Evolutionary conservation across 2,329 filamentous ascomycete genomes (phyloP), one percentile per base, ranked within the genome.

Genomic region (Claviceps fusiformis): DNA sequence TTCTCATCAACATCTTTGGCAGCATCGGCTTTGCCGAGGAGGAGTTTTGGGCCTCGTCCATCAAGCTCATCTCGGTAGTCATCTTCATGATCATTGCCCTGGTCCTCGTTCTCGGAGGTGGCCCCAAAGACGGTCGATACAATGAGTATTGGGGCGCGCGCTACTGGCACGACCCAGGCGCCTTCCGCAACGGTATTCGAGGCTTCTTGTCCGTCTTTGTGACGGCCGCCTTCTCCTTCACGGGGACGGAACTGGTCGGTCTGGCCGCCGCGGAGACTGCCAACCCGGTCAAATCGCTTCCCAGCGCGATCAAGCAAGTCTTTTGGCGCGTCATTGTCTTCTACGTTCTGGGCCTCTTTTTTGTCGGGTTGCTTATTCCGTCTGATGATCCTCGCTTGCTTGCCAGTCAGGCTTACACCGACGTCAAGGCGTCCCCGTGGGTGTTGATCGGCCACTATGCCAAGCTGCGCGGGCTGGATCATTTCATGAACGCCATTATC

Each of bases 271-370:
- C 84, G 13, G 85, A 88, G 69, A 80, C 83, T 0, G 69, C 66
- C 4, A 86, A 87, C 63, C 85, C 85, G 0, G 77, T 81, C 59
- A 82, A 87, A 65, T 80, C 83, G 0, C 76, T 95, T 0, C 89
- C 89, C 0, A 84, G 82, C 27, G 88, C 89, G 2, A 82, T 90
- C 63, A 92, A 90, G 73, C 87, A 92, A 68, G 86, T 77, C 37
- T 77, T 76, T 61, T 76, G 74, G 74, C 73, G 75, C 64, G 75
- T 77, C 59, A 73, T 72, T n/a, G 65, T 76, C 59, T 77, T 77
- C 62, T 78, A 77, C 59, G 65, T 77, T 44, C 59, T 78, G 0
- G 74, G 74, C 45, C 70, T 77, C n/a, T 73, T 73, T 55, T 73
- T 76, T 46, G 70, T 77, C 52, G 74, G 75, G 9, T 65, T 78